Percentiles rank a stretch among this genome's conserved stretches.
phyloP scores from a whole-genome alignment of 2,329 filamentous ascomycete species.

The Onygenales sp. region DNA sequence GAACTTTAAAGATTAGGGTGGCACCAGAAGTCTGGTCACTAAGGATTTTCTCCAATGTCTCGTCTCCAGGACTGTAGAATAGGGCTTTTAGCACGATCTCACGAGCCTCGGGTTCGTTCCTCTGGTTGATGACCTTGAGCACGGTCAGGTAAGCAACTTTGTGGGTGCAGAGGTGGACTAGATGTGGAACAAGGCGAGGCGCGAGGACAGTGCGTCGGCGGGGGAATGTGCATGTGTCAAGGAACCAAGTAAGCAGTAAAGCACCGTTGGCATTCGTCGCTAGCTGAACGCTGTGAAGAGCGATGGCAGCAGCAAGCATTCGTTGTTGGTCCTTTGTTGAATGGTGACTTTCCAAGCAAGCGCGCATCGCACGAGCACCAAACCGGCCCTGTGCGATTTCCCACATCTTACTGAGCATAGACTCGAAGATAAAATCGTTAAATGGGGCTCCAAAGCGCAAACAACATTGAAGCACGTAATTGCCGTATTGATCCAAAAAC shows the following conservation, averaged over 20 bases:
- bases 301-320: conserved; percentile 87
- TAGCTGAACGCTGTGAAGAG: conserved; percentile 91
- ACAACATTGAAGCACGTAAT: conserved; percentile 95
- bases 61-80: conserved; percentile 83
- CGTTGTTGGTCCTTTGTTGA: conserved; percentile 91
- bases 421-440: conserved; percentile 97
- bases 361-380: conserved; percentile 89
- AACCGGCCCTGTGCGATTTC: conserved; percentile 88
- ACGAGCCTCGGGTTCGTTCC: conserved; percentile 83
- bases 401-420: conserved; percentile 91
- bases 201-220: conserved; percentile 83
- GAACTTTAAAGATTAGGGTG: conserved; percentile 95
- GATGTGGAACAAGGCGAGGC: conserved; percentile 80
- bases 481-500: conserved; percentile 96
- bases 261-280: conserved; percentile 95
- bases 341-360: conserved; percentile 92
- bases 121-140: conserved; percentile 96
- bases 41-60: conserved; percentile 80
- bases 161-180: conserved; percentile 94
- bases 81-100: conserved; percentile 83
- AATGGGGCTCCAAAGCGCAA: conserved; percentile 80
- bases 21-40: conserved; percentile 86
- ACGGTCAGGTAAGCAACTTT: conserved; percentile 97
- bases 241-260: conserved; percentile 88
- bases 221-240: conserved; percentile 95